Evolutionary conservation across 352 stramenopile genomes (phyloP).

Genomic region (Elongisporangium undulatum): DNA sequence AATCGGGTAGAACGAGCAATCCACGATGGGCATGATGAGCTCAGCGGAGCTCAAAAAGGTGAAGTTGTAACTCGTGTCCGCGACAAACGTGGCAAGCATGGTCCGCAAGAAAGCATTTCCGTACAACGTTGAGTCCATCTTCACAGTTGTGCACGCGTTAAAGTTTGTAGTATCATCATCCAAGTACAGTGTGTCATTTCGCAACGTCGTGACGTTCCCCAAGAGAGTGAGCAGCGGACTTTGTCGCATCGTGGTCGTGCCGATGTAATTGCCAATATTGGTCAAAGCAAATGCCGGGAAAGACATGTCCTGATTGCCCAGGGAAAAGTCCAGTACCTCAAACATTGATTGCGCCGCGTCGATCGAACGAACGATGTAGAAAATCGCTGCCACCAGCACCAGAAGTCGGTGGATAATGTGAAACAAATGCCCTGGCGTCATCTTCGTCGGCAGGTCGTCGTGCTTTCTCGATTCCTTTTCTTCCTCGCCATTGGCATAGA

Average conservation of each 20-base stretch:
- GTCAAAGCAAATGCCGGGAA: neutral
- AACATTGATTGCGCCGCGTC: conserved; percentile 19
- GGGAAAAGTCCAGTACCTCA: conserved; percentile 11
- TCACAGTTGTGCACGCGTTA: conserved; percentile 6
- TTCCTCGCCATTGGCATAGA: neutral
- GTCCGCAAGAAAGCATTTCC: conserved; percentile 24
- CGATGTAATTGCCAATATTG: conserved; percentile 21
- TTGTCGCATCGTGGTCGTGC: conserved; percentile 14
- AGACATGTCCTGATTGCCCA: neutral
- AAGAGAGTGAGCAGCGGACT: conserved; percentile 26
- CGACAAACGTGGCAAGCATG: conserved; percentile 14
- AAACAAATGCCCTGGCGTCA: conserved; percentile 10
- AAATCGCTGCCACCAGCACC: conserved; percentile 20
- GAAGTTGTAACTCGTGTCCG: conserved; percentile 20
- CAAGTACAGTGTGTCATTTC: conserved; percentile 29
- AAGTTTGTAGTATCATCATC: conserved; percentile 13
- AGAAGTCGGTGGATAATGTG: conserved; percentile 17
- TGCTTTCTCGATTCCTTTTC: neutral
- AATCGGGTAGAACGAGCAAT: conserved; percentile 30
- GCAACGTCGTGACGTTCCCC: conserved; percentile 10
- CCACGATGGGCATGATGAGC: conserved; percentile 35
- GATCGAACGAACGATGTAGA: conserved; percentile 24
- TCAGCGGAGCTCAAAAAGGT: conserved; percentile 22
- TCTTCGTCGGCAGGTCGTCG: neutral
- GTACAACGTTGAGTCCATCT: conserved; percentile 19